A percentile compares a stretch with the other conserved stretches of the same genome.
Conservation (phyloP, 2,329 filamentous ascomycete species). For the Fusarium sp. region DNA sequence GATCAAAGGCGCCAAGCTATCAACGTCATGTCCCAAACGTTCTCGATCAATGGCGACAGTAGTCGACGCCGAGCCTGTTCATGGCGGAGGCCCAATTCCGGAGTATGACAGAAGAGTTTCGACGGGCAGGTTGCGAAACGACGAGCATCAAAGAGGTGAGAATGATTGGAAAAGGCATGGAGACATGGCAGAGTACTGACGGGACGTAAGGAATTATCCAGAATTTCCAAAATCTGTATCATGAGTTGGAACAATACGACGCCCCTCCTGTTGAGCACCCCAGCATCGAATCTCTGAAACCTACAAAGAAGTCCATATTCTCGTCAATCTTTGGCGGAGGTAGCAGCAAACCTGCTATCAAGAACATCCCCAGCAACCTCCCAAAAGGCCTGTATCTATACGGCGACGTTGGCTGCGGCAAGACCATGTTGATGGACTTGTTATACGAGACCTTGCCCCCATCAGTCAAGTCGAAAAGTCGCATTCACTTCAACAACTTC, state of each 20-base stretch:
- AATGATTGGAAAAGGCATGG: neutral
- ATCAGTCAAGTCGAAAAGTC: conserved; percentile 83
- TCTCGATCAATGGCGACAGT: conserved; percentile 50
- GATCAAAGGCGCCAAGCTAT: conserved; percentile 9
- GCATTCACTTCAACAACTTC: conserved; percentile 99
- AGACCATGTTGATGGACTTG: conserved; percentile 99
- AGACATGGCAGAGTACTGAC: conserved; percentile 22
- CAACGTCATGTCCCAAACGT: conserved; percentile 20
- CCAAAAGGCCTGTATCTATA: conserved; percentile 94
- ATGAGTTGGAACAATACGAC: conserved; percentile 80
- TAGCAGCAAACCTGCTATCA: conserved; percentile 55
- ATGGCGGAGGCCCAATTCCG: conserved; percentile 76
- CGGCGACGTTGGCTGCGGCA: conserved; percentile 95
- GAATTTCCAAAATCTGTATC: conserved; percentile 87
- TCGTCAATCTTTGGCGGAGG: conserved; percentile 71
- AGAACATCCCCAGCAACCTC: conserved; percentile 75
- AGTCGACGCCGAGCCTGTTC: conserved; percentile 41
- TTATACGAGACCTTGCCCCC: conserved; percentile 93
- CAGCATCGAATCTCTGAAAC: conserved; percentile 76
- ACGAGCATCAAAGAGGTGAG: conserved; percentile 88
- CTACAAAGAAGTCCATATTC: conserved; percentile 66
- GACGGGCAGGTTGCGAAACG: conserved; percentile 80
- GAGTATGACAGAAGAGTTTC: conserved; percentile 90
- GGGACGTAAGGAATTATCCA: conserved; percentile 79
- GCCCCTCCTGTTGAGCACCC: conserved; percentile 83